phyloP scores from a whole-genome alignment of 1,284 basidiomycete genomes.

The Ustilago loliicola region DNA sequence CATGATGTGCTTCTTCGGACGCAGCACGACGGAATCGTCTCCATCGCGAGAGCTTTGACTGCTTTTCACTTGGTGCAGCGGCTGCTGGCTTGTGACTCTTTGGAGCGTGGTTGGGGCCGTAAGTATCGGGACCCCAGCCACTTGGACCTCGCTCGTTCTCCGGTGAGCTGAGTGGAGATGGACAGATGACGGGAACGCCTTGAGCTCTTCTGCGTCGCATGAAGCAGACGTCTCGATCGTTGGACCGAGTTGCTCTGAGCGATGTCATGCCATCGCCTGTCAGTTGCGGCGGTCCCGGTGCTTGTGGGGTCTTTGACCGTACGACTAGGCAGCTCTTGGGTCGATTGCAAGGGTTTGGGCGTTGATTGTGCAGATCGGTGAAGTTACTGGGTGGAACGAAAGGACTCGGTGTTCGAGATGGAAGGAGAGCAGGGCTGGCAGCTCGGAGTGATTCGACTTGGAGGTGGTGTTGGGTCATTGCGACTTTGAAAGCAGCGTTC shows the following conservation, averaged over 20 bases:
- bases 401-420: conserved; percentile 13
- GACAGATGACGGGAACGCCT: conserved; percentile 34
- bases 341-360: neutral
- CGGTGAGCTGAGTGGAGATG: conserved; percentile 28
- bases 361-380: conserved; percentile 15
- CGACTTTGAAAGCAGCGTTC: conserved; percentile 24
- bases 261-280: conserved; percentile 26
- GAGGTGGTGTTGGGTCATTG: conserved; percentile 7
- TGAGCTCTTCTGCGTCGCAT: conserved; percentile 25
- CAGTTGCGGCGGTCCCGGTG: conserved; percentile 23
- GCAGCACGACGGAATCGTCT: conserved; percentile 32
- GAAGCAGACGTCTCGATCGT: conserved; percentile 27
- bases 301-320: conserved; percentile 38
- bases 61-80: conserved; percentile 10
- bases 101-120: neutral
- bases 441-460: neutral
- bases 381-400: conserved; percentile 10
- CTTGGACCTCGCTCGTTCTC: conserved; percentile 20
- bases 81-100: conserved; percentile 9
- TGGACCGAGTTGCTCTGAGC: conserved; percentile 23
- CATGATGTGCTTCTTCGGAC: conserved; percentile 20
- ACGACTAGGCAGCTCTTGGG: conserved; percentile 42
- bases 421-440: neutral
- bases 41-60: conserved; percentile 29
- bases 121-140: neutral